Evolutionary conservation across 2,329 filamentous ascomycete species (phyloP), one percentile per base, ranked within the genome.

Genomic region (Biscogniauxia sp.): DNA sequence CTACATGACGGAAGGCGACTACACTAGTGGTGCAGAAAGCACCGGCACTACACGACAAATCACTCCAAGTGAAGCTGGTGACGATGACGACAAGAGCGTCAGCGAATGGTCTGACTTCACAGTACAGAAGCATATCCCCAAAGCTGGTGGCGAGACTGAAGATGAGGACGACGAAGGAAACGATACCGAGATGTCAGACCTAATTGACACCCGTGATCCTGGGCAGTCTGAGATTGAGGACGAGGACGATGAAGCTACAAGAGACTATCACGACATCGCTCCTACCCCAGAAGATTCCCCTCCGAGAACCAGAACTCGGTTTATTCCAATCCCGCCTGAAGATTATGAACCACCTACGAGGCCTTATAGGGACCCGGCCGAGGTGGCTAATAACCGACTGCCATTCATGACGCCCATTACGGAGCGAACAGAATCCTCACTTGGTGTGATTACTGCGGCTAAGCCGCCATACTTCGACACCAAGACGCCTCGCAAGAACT

Each of bases 361-460:
- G 54, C 90, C 91, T 61, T 97, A 90, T 81, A 88, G 93, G 72
- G 91, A 97, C 75, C 86, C 92, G 71, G 84, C 79, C 41, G 84
- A 93, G 73, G 83, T 89, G 75, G 92, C 93, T 61, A 96, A 97
- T 71, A 97, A 93, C 76, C 89, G 93, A 58, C 81, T 98, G 9
- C 95, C 94, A 2, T 99, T 98, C 74, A 98, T 99, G 95, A 99
- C 95, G 0, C 95, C 95, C 1, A 99, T 99, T 66, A 94, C 95
- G 1, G 95, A 99, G 75, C 88, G 92, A 69, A 99, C 95, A 0
- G 95, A 99, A 76, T 90, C 88, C 11, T 97, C 93, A 0, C 78
- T 98, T 5, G 89, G 89, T 41, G 77, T 89, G 51, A 84, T 85
- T 4, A 87, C 84, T 26, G 82, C 85, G 56, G 77, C 80, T 58